These are phyloP conservation scores for Rugonectria rugulosa DNA, from an alignment of 2,329 filamentous ascomycete genomes.

Conservation along the genomic window DNA sequence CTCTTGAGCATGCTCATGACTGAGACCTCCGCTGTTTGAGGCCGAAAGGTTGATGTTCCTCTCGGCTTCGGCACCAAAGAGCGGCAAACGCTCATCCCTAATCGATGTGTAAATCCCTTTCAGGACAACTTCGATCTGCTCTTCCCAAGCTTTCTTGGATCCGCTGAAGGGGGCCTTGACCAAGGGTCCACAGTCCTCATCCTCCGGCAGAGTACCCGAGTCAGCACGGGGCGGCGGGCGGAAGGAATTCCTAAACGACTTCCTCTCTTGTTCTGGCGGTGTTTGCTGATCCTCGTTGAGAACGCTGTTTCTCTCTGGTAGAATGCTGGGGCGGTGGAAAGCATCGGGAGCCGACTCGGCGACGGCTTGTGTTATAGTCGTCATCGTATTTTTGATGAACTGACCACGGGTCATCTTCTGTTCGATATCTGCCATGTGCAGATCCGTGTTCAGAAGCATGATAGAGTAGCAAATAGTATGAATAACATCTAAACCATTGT, in stretches of 20 bases:
- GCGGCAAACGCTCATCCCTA: conserved; percentile 82
- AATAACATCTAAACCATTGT: conserved; percentile 74
- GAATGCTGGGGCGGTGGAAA: conserved; percentile 66
- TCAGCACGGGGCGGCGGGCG: conserved; percentile 53
- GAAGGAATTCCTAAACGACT: conserved; percentile 57
- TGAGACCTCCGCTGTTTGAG: conserved; percentile 69
- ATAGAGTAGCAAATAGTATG: conserved; percentile 98
- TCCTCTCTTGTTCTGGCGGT: conserved; percentile 48
- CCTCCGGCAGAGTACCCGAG: conserved; percentile 50
- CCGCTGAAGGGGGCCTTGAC: conserved; percentile 81
- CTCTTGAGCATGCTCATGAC: conserved; percentile 82
- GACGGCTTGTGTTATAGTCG: conserved; percentile 81
- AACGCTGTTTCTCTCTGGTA: conserved; percentile 53
- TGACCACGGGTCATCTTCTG: conserved; percentile 95
- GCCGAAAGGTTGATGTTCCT: conserved; percentile 45
- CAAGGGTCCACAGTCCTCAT: conserved; percentile 72
- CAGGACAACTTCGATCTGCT: conserved; percentile 86
- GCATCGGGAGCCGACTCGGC: conserved; percentile 74
- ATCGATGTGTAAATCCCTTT: conserved; percentile 94
- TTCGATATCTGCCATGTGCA: conserved; percentile 94
- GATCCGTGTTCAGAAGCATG: conserved; percentile 92
- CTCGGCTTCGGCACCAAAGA: conserved; percentile 74
- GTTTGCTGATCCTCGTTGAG: conserved; percentile 45
- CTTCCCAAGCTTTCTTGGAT: conserved; percentile 81
- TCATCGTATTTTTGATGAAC: conserved; percentile 96